phyloP scores from a whole-genome alignment of 805 yeast species.

The Ogataea siamensis region DNA sequence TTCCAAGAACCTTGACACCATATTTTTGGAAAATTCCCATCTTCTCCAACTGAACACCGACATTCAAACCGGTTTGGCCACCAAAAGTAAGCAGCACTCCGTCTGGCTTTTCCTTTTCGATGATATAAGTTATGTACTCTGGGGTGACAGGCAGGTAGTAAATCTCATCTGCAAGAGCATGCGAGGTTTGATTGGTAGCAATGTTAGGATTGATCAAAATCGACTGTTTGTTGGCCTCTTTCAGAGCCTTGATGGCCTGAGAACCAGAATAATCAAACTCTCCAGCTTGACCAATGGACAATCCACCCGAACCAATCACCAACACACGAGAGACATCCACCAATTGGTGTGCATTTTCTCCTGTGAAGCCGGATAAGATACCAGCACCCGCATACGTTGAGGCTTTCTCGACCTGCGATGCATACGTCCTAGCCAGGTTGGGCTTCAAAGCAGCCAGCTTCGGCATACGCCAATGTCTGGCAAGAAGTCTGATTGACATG shows the following conservation, averaged over 20 bases:
- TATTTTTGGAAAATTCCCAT: slow-evolving; percentile 91
- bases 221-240: slow-evolving; percentile 82
- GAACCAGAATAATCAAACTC: slow-evolving; percentile 97
- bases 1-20: slow-evolving; percentile 92
- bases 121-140: slow-evolving; percentile 91
- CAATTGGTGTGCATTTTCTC: slow-evolving; percentile 59
- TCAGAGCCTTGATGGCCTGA: slow-evolving; percentile 94
- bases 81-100: slow-evolving; percentile 96
- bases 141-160: slow-evolving; percentile 96
- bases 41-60: slow-evolving; percentile 91
- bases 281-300: slow-evolving; percentile 97
- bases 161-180: slow-evolving; percentile 91
- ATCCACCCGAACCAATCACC: slow-evolving; percentile 95
- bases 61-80: slow-evolving; percentile 97
- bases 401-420: slow-evolving; percentile 30
- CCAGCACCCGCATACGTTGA: slow-evolving; percentile 60
- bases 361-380: slow-evolving; percentile 53
- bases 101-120: slow-evolving; percentile 95
- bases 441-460: slow-evolving; percentile 5
- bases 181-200: slow-evolving; percentile 96
- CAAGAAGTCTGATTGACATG: slow-evolving; percentile 11
- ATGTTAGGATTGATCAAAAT: slow-evolving; percentile 92
- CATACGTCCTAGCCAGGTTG: slow-evolving; percentile 19
- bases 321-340: slow-evolving; percentile 87
- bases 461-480: slow-evolving; percentile 17